phyloP scores from a whole-genome alignment of 768 basidiomycete species.

The Collybia sordida region DNA sequence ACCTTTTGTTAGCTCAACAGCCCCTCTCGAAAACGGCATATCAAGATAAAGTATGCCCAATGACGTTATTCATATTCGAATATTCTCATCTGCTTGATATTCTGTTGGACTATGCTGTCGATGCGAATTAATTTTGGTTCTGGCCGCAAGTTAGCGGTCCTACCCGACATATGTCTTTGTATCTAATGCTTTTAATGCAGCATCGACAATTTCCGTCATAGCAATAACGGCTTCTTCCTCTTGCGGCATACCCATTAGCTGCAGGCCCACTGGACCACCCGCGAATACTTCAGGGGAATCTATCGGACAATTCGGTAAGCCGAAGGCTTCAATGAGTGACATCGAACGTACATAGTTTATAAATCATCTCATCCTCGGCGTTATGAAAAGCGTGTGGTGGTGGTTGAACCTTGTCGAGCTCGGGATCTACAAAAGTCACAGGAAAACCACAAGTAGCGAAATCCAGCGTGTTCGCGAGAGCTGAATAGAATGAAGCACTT shows the following conservation, averaged over 20 bases:
- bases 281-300: slow-evolving; percentile 56
- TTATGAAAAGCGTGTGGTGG: slow-evolving; percentile 49
- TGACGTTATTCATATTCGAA: too few species aligned
- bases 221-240: slow-evolving; percentile 74
- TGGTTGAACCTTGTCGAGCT: slow-evolving; percentile 44
- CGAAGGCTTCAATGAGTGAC: neutral
- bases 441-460: slow-evolving; percentile 61
- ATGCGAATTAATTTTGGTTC: too few species aligned
- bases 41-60: too few species aligned
- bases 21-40: too few species aligned
- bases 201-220: slow-evolving; percentile 66
- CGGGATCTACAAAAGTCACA: slow-evolving; percentile 59
- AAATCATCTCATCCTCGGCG: slow-evolving; percentile 49
- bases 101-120: too few species aligned
- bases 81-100: too few species aligned
- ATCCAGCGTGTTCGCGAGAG: slow-evolving; percentile 64
- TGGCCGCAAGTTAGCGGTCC: too few species aligned
- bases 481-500: slow-evolving; percentile 61
- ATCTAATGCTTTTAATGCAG: slow-evolving; percentile 43
- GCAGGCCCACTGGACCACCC: slow-evolving; percentile 61
- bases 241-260: slow-evolving; percentile 62
- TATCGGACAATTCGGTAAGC: slow-evolving; percentile 17
- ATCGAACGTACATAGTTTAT: slow-evolving; percentile 52
- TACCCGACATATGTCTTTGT: too few species aligned
- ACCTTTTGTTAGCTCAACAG: too few species aligned